Evolutionary conservation across 495 filamentous ascomycete genomes (phyloP).

Genomic region (Astrothelium subdiscretum): DNA sequence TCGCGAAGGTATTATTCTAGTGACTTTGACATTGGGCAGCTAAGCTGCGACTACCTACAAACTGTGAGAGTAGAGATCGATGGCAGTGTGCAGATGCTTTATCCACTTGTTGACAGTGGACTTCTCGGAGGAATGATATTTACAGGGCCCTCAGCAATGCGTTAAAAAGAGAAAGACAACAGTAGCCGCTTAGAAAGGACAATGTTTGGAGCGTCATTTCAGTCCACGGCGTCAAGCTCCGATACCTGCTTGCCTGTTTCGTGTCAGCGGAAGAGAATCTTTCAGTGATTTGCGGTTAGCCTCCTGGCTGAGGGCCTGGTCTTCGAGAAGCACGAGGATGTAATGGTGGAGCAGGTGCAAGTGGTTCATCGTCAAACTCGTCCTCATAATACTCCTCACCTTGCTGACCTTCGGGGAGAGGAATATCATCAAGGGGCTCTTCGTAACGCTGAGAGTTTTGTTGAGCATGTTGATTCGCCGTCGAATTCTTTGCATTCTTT

Average conservation of each 20-base stretch:
- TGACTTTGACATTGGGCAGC: neutral
- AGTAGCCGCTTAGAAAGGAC: neutral
- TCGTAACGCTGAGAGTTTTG: neutral
- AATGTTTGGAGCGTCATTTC: neutral
- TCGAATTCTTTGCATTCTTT: conserved; percentile 40
- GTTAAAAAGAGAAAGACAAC: neutral
- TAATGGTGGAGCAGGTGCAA: neutral
- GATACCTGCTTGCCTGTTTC: too few relatives aligned
- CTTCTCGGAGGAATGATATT: neutral
- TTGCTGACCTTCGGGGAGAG: neutral
- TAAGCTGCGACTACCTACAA: neutral
- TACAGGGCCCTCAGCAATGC: neutral
- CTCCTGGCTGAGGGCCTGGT: too few relatives aligned
- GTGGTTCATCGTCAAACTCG: neutral
- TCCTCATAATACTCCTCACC: neutral
- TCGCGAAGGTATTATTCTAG: neutral
- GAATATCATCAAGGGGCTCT: neutral
- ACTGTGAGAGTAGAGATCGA: conserved; percentile 1
- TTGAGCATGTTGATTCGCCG: neutral
- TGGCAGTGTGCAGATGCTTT: neutral
- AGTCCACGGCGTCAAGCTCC: neutral
- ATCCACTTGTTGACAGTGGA: neutral
- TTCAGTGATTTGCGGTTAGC: too few relatives aligned
- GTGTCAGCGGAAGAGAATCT: too few relatives aligned
- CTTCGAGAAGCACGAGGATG: too few relatives aligned